A percentile compares a stretch with the other conserved stretches of the same genome.
Conservation (phyloP, 148 eudicot genomes). For the Vaccinium corymbosum region DNA sequence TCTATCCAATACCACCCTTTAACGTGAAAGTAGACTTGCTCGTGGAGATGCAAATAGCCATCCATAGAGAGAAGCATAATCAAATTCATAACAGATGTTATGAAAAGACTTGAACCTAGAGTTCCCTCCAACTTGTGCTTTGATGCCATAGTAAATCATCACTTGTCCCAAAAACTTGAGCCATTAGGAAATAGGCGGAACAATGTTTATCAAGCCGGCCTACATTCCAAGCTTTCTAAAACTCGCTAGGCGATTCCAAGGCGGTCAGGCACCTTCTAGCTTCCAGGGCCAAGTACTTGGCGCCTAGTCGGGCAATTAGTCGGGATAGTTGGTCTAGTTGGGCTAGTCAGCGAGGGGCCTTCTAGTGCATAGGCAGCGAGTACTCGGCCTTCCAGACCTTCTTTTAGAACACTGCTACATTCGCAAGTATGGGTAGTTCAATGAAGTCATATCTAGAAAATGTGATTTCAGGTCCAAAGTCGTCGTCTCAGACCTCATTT, state of each 20-base stretch:
- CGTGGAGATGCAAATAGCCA: background rate
- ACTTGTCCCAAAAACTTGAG: background rate
- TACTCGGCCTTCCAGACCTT: no score
- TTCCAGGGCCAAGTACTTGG: no score
- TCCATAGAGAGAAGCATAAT: background rate
- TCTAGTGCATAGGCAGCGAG: no score
- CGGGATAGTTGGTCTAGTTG: no score
- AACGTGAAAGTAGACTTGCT: background rate
- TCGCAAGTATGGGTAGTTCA: background rate
- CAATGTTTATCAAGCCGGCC: background rate
- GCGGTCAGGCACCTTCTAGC: no score
- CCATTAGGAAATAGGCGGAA: background rate
- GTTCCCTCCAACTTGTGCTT: background rate
- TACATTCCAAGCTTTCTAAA: background rate
- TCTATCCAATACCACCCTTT: background rate
- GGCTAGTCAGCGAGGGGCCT: no score
- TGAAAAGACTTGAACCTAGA: background rate
- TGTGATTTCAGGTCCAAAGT: background rate
- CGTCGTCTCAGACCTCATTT: background rate
- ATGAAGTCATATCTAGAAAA: background rate
- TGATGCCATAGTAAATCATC: background rate
- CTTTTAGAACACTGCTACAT: no score
- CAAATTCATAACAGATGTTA: background rate
- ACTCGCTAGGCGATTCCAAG: no score
- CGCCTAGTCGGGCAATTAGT: no score